These are phyloP conservation scores for Entomortierella beljakovae DNA, from an alignment of 192 early-diverging fungal species.

Conservation along the genomic window DNA sequence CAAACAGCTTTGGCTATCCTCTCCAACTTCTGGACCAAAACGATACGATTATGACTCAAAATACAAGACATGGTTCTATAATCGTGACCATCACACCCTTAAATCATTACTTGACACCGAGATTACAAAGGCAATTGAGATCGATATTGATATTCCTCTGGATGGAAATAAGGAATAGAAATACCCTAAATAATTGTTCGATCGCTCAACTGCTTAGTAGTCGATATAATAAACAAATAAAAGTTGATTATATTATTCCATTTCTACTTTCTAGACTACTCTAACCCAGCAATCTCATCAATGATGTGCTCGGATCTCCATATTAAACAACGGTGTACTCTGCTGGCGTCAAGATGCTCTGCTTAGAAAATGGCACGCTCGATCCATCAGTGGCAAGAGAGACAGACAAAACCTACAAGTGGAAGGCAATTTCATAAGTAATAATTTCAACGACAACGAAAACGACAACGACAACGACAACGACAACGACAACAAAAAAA, in stretches of 20 bases:
- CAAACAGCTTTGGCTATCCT: slow-evolving; percentile 98
- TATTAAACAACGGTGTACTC: slow-evolving; percentile 85
- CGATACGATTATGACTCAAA: slow-evolving; percentile 79
- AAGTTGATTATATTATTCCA: neutral
- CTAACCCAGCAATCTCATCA: neutral
- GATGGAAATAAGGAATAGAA: slow-evolving; percentile 4
- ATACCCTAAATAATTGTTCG: neutral
- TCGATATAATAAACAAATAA: too few relatives aligned
- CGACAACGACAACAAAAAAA: neutral
- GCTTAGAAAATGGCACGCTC: slow-evolving; percentile 77
- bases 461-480: too few relatives aligned
- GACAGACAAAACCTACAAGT: slow-evolving; percentile 66
- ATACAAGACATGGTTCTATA: slow-evolving; percentile 81
- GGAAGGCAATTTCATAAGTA: too few relatives aligned
- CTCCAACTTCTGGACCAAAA: slow-evolving; percentile 90
- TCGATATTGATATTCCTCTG: slow-evolving; percentile 58
- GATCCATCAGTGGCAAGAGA: slow-evolving; percentile 65
- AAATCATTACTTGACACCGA: slow-evolving; percentile 77
- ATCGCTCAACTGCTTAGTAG: too few relatives aligned
- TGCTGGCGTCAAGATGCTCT: slow-evolving; percentile 76
- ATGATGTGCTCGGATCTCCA: neutral
- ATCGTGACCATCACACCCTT: slow-evolving; percentile 75
- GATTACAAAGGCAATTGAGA: slow-evolving; percentile 64
- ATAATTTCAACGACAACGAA: neutral
- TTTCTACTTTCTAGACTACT: neutral